phyloP scores from a whole-genome alignment of 1,139 yeast genomes.

The Geotrichum cucujoidarum region DNA sequence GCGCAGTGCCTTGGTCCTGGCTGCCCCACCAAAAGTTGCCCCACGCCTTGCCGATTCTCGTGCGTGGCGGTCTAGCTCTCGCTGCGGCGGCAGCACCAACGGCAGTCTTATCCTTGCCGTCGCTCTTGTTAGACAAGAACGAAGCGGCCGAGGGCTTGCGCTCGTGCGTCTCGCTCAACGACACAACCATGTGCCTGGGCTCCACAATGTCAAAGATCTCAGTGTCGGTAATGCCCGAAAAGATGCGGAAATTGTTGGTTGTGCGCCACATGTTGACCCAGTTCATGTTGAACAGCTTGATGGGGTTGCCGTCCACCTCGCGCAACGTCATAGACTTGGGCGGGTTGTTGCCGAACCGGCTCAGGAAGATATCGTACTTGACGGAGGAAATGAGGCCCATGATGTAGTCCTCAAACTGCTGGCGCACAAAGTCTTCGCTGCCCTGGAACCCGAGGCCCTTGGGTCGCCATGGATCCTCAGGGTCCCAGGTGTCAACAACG shows the following conservation, averaged over 20 bases:
- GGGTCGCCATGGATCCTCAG: slow-evolving; percentile 43
- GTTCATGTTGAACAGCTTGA: slow-evolving; percentile 46
- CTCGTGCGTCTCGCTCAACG: slow-evolving; percentile 7
- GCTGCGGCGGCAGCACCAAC: background rate
- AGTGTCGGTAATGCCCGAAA: slow-evolving; percentile 74
- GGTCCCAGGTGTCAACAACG: slow-evolving; percentile 42
- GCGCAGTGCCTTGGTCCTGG: slow-evolving; percentile 5
- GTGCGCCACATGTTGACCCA: slow-evolving; percentile 63
- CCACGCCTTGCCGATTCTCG: slow-evolving; percentile 11
- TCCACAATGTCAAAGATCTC: slow-evolving; percentile 83
- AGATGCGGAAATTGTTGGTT: slow-evolving; percentile 65
- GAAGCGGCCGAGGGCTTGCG: slow-evolving; percentile 5
- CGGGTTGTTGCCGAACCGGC: slow-evolving; percentile 39
- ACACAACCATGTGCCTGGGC: slow-evolving; percentile 57
- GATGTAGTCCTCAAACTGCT: slow-evolving; percentile 85
- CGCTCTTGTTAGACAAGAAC: slow-evolving; percentile 1
- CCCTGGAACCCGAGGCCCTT: slow-evolving; percentile 54
- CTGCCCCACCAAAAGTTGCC: slow-evolving; percentile 17
- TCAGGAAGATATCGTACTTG: slow-evolving; percentile 60
- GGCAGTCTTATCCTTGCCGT: background rate
- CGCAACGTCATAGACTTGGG: slow-evolving; percentile 33
- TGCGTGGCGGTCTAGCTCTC: slow-evolving; percentile 3
- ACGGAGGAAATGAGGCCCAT: slow-evolving; percentile 68
- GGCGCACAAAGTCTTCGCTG: slow-evolving; percentile 83
- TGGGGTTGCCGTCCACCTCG: slow-evolving; percentile 41